Percentiles rank a stretch among this genome's conserved stretches.
phyloP scores from a whole-genome alignment of 176 grass and related monocot species.

The Phoenix roebelenii region DNA sequence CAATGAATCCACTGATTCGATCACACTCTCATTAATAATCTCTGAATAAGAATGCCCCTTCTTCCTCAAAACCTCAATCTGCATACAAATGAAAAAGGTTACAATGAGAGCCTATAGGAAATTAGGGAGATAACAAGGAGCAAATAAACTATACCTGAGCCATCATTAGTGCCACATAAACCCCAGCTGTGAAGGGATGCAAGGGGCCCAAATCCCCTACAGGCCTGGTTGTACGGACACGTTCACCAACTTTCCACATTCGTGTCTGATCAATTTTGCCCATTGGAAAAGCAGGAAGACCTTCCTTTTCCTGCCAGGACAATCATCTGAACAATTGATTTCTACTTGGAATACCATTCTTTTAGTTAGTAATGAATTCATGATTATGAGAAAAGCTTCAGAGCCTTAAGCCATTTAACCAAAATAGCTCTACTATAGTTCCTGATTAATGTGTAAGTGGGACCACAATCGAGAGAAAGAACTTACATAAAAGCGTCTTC shows the following conservation, averaged over 20 bases:
- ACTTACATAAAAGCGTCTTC: constrained; percentile 53
- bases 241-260: constrained; percentile 77
- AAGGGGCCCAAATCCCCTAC: constrained; percentile 38
- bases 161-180: constrained; percentile 76
- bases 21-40: constrained; percentile 85
- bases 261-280: constrained; percentile 66
- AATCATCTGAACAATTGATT: background rate
- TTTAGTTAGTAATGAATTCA: too few species aligned
- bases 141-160: constrained; percentile 37
- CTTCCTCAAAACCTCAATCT: constrained; percentile 78
- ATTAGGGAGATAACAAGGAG: too few species aligned
- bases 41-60: constrained; percentile 78
- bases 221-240: constrained; percentile 43
- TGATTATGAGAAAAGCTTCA: too few species aligned
- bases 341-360: too few species aligned
- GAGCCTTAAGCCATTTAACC: too few species aligned
- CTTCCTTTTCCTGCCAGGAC: constrained; percentile 60
- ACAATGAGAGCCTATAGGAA: too few species aligned
- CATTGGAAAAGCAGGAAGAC: constrained; percentile 69
- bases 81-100: background rate
- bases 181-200: constrained; percentile 46
- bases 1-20: constrained; percentile 78
- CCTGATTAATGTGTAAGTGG: too few species aligned
- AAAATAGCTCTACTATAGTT: too few species aligned
- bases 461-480: background rate